Conservation (phyloP, 495 filamentous ascomycete species). For the Penicillium subrubescens region DNA sequence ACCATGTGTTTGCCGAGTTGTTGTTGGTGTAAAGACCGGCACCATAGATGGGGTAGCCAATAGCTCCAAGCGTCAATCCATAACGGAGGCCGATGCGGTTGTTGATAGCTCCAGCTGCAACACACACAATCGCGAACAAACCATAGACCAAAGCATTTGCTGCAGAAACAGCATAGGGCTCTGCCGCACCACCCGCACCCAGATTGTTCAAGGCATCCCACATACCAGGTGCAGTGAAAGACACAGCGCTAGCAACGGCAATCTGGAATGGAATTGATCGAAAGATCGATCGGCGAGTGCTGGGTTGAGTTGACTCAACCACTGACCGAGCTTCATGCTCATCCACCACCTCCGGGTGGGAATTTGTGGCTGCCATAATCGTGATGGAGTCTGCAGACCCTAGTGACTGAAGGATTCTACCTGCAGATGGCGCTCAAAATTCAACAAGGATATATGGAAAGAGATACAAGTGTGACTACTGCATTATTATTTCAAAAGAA, state of each 20-base stretch:
- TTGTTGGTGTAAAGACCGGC: conserved; percentile 69
- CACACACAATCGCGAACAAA: conserved; percentile 35
- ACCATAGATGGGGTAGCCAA: conserved; percentile 41
- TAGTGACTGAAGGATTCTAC: not conserved
- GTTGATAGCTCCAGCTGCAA: conserved; percentile 38
- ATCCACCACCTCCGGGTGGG: not conserved
- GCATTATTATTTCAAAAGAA: not conserved
- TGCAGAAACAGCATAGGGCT: conserved; percentile 37
- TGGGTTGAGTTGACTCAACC: conserved; percentile 3
- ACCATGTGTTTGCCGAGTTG: conserved; percentile 62
- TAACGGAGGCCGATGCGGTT: conserved; percentile 61
- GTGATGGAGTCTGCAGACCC: not conserved
- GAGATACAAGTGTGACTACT: not conserved
- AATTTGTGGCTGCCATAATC: not conserved
- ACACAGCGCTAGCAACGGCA: conserved; percentile 35
- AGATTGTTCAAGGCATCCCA: conserved; percentile 41
- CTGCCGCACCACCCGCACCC: conserved; percentile 36
- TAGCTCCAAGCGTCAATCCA: conserved; percentile 59
- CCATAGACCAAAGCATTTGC: conserved; percentile 38
- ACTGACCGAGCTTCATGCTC: conserved; percentile 3
- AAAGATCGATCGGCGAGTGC: conserved; percentile 15
- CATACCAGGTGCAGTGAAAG: conserved; percentile 39
- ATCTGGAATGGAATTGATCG: conserved; percentile 36
- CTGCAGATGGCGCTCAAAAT: not conserved
- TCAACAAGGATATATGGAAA: not conserved